A percentile compares a stretch with the other conserved stretches of the same genome.
Evolutionary conservation across 768 basidiomycete genomes (phyloP).

Genomic region (Myochromella boudieri): DNA sequence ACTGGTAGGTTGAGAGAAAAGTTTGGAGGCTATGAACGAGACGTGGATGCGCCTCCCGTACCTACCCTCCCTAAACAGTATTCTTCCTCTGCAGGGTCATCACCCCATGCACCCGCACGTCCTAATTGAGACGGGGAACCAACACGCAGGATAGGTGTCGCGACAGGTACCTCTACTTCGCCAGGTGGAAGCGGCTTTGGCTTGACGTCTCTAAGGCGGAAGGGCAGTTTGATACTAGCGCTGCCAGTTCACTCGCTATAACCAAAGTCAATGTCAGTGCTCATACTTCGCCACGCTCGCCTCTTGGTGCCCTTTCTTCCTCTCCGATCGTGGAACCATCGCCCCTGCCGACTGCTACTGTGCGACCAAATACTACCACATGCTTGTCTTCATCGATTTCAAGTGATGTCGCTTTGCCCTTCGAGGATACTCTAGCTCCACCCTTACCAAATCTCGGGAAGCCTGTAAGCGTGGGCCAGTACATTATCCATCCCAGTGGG

Average conservation of each 20-base stretch:
- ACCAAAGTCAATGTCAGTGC: constrained; percentile 5
- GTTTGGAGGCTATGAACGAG: constrained; percentile 24
- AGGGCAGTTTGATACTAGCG: constrained; percentile 13
- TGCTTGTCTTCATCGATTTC: constrained; percentile 63
- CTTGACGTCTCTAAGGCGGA: constrained; percentile 13
- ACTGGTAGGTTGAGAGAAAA: constrained; percentile 62
- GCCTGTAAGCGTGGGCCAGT: constrained; percentile 27
- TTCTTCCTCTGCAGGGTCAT: too few species aligned
- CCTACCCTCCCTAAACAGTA: constrained; percentile 56
- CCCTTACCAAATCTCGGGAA: constrained; percentile 33
- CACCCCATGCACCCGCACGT: too few species aligned
- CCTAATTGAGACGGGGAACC: too few species aligned
- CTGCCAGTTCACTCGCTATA: too few species aligned
- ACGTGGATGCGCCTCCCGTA: constrained; percentile 49
- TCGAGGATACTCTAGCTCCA: constrained; percentile 26
- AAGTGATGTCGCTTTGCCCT: constrained; percentile 60
- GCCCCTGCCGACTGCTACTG: constrained; percentile 1
- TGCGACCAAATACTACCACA: constrained; percentile 48
- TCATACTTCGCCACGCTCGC: constrained; percentile 1
- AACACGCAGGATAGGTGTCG: too few species aligned
- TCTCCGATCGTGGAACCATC: constrained; percentile 1
- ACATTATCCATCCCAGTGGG: constrained; percentile 58
- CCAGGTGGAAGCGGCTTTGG: too few species aligned
- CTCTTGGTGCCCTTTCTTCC: background rate
- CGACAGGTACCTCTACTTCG: too few species aligned